Conservation (phyloP, 2,329 filamentous ascomycete genomes). For the Westerdykella aurantiaca region DNA sequence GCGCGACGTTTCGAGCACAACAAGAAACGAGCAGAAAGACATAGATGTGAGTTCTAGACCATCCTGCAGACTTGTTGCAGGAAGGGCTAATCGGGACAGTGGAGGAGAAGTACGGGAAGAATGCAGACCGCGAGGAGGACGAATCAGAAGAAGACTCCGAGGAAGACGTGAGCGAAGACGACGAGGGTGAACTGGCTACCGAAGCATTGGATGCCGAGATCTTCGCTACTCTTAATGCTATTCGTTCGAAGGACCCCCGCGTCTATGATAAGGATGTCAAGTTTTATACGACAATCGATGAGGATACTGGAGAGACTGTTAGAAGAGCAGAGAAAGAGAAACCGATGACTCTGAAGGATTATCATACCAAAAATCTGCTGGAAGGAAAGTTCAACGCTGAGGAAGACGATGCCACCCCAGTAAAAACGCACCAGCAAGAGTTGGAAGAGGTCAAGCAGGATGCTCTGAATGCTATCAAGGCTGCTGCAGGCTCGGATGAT, state of each 20-base stretch:
- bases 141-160: slow-evolving; percentile 51
- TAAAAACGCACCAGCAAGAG: slow-evolving; percentile 75
- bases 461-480: slow-evolving; percentile 76
- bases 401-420: slow-evolving; percentile 51
- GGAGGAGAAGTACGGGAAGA: slow-evolving; percentile 75
- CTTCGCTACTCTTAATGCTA: slow-evolving; percentile 76
- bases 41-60: slow-evolving; percentile 51
- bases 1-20: slow-evolving; percentile 91
- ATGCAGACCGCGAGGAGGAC: slow-evolving; percentile 39
- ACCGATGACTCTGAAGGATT: slow-evolving; percentile 79
- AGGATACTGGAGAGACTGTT: slow-evolving; percentile 35
- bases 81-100: slow-evolving; percentile 48
- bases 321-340: slow-evolving; percentile 63
- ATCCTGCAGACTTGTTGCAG: not conserved
- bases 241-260: slow-evolving; percentile 82
- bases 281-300: slow-evolving; percentile 67
- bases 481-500: slow-evolving; percentile 46
- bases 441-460: slow-evolving; percentile 75
- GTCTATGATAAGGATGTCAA: slow-evolving; percentile 76
- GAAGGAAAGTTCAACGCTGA: slow-evolving; percentile 59
- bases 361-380: slow-evolving; percentile 85
- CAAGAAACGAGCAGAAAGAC: slow-evolving; percentile 87
- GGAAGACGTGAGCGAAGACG: slow-evolving; percentile 75
- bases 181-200: slow-evolving; percentile 80
- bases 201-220: slow-evolving; percentile 82